Base-by-base conservation (phyloP, 2,329 filamentous ascomycete genomes). In the Capronia epimyces region DNA sequence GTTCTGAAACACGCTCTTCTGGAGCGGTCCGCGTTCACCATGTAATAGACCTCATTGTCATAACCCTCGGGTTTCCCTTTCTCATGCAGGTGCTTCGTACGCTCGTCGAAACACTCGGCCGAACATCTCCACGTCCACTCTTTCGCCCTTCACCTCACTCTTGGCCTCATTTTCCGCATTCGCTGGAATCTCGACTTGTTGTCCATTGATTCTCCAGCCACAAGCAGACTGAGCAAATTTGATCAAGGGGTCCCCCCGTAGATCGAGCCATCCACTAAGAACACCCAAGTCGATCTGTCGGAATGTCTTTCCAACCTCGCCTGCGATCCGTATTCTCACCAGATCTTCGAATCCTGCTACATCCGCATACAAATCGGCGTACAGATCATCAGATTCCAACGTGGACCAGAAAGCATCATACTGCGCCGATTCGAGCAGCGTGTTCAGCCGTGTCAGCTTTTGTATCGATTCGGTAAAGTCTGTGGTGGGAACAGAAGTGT, bases 91-190 rank as follows among this genome's bases (percentile, higher is more conserved):
- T 69, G 91, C 86, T 75, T 95, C 89, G 77, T 89, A 95, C 43
- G 87, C 86, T 65, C 90, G 80, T 70, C 86, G 80, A 58, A 95
- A 82, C 56, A 95, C 83, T 61, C 88, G 65, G 20, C 71, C 71
- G 59, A 75, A 75, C 70, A 71, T 71, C 40, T 75, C 72, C 36
- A 74, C 63, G 15, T 67, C 71, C n/a, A 98, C 93, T 60, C 93
- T 90, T 77, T 98, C 93, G 64, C 90, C 82, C 65, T 96, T 94
- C 69, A 96, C 87, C 34, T 89, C 86, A 71, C 93, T 93, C 77
- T 94, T 89, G 39, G 89, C 93, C 80, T 97, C 91, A 69, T 96
- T 96, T 73, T 98, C 93, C 66, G 93, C 87, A 75, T 98, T 98
- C 65, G 84, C 76, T 49, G 93, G 93, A 50, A 98, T 81, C 69